Conservation (phyloP, 1,284 basidiomycete genomes). For the Apiotrichum gracile region DNA sequence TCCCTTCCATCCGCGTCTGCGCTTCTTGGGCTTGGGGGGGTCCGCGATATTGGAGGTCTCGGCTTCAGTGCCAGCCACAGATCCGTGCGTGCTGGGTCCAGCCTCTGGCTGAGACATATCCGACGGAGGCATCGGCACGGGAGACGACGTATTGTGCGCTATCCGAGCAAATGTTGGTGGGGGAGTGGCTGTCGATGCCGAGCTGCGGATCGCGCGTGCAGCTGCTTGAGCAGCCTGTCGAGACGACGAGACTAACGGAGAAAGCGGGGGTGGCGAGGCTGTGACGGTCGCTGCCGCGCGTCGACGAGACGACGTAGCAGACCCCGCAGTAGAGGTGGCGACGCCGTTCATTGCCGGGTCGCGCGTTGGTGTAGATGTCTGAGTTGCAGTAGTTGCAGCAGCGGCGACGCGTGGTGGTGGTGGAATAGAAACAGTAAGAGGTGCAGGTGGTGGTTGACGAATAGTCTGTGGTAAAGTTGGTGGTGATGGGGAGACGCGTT, state of each 20-base stretch:
- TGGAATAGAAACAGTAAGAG: background rate
- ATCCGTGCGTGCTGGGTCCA: background rate
- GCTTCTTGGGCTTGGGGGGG: conserved; percentile 27
- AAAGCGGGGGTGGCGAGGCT: background rate
- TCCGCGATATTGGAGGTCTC: background rate
- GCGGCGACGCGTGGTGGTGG: background rate
- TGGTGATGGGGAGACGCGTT: background rate
- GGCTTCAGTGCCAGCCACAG: background rate
- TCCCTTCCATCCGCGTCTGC: conserved; percentile 37
- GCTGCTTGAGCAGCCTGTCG: background rate
- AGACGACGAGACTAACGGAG: background rate
- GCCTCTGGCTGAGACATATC: background rate
- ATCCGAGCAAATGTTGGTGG: background rate
- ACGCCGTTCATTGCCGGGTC: background rate
- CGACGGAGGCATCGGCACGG: background rate
- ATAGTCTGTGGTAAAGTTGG: background rate
- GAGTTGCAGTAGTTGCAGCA: background rate
- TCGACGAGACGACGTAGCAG: background rate
- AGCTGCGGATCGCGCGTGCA: background rate
- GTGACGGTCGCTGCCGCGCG: background rate
- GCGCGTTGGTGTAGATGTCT: background rate
- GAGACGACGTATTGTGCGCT: background rate
- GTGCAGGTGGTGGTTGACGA: background rate
- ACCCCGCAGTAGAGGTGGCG: background rate
- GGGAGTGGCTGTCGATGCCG: background rate